A percentile compares a stretch with the other conserved stretches of the same genome.
Conservation (phyloP, 2,329 filamentous ascomycete genomes). For the Talaromyces amestolkiae region DNA sequence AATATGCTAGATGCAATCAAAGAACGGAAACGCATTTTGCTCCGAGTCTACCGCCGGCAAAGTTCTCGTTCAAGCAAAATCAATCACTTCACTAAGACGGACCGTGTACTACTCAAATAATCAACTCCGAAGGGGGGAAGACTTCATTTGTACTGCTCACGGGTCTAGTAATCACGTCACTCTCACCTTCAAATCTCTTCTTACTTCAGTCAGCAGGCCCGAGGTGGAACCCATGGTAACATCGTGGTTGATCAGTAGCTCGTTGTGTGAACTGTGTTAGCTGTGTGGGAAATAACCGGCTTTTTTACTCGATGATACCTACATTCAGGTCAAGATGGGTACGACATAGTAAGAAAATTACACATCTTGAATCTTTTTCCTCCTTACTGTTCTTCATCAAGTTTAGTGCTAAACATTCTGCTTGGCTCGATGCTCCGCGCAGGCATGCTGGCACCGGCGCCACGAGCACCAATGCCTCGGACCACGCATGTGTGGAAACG, state of each 20-base stretch:
- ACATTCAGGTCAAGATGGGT: background rate
- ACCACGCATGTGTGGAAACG: background rate
- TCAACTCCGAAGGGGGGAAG: background rate
- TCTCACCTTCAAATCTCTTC: background rate
- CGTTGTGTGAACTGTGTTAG: background rate
- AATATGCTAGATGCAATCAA: constrained; percentile 17
- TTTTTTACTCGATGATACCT: background rate
- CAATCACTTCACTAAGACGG: background rate
- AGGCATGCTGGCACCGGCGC: background rate
- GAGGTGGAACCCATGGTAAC: constrained; percentile 12
- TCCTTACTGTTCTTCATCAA: background rate
- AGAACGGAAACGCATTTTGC: constrained; percentile 2
- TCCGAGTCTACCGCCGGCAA: constrained; percentile 1
- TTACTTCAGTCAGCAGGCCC: background rate
- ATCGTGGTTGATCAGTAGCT: constrained; percentile 5
- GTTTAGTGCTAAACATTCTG: background rate
- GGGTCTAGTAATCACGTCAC: background rate
- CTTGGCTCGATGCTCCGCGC: background rate
- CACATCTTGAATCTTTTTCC: too few species aligned
- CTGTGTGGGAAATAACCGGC: background rate
- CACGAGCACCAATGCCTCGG: background rate
- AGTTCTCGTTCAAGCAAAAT: background rate
- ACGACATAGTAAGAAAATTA: background rate
- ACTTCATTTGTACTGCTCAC: background rate
- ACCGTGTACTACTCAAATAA: background rate